Percentiles rank a stretch among this genome's conserved stretches.
phyloP scores from a whole-genome alignment of 352 stramenopile genomes.

The Phytopythium ostracodes region DNA sequence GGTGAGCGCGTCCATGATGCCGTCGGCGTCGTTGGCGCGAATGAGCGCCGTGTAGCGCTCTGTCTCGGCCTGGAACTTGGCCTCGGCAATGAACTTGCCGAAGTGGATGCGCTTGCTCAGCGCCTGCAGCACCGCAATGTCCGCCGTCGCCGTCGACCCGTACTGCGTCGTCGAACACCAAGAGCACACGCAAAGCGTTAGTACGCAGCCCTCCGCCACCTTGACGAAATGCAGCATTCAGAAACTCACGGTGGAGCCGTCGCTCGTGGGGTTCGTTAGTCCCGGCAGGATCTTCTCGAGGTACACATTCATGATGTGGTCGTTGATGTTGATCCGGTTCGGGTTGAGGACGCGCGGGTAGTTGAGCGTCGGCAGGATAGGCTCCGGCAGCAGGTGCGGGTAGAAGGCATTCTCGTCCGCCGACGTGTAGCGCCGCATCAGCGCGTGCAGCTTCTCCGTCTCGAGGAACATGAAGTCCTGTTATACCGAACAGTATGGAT shows the following conservation, averaged over 20 bases:
- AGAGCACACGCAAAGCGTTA: not conserved
- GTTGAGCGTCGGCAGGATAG: conserved; percentile 90
- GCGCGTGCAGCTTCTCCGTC: conserved; percentile 93
- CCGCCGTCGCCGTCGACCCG: conserved; percentile 77
- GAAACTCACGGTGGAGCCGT: conserved; percentile 63
- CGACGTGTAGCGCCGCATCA: conserved; percentile 96
- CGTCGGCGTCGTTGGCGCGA: conserved; percentile 87
- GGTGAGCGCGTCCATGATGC: conserved; percentile 95
- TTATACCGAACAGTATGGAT: no score
- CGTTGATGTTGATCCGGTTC: conserved; percentile 97
- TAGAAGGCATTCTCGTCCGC: conserved; percentile 99
- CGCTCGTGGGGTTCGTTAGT: conserved; percentile 86
- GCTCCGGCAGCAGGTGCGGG: conserved; percentile 85
- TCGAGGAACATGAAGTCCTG: conserved; percentile 98
- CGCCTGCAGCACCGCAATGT: conserved; percentile 94
- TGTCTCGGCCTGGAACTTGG: conserved; percentile 94
- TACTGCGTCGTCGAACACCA: conserved; percentile 29
- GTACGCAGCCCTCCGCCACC: no score
- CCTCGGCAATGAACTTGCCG: conserved; percentile 98
- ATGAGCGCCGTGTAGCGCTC: conserved; percentile 93
- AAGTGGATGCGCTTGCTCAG: conserved; percentile 97
- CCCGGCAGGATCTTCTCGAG: conserved; percentile 93
- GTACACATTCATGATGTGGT: conserved; percentile 96
- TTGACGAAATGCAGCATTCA: not conserved
- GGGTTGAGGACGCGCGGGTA: conserved; percentile 93